Percentiles rank a stretch among this genome's conserved stretches.
phyloP scores from a whole-genome alignment of 208 protist genomes.

The Trypanosoma theileri region DNA sequence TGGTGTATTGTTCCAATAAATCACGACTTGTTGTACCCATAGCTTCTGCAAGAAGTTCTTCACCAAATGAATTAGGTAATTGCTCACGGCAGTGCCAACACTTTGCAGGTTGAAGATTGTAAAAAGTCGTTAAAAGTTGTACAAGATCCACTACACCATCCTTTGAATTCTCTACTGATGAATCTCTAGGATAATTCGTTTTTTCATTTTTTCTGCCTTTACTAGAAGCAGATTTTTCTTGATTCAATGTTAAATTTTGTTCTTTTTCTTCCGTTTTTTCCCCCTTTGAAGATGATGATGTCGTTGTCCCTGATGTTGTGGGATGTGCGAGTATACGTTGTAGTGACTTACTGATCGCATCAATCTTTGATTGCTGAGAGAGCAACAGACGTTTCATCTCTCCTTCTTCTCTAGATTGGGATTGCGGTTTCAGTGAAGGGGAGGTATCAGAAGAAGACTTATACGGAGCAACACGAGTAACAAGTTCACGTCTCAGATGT shows the following conservation, averaged over 20 bases:
- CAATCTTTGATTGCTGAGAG: constrained; percentile 11
- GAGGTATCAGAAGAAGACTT: neutral
- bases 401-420: neutral
- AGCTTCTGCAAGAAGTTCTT: constrained; percentile 26
- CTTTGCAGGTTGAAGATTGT: constrained; percentile 15
- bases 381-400: constrained; percentile 8
- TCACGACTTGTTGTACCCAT: constrained; percentile 22
- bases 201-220: neutral
- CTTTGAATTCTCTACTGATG: neutral
- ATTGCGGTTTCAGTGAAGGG: neutral
- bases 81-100: constrained; percentile 15
- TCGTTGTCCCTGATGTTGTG: neutral
- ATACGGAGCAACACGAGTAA: neutral
- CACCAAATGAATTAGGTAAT: constrained; percentile 18
- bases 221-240: neutral
- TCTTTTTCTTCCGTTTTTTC: neutral
- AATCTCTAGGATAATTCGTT: neutral
- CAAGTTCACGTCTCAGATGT: neutral
- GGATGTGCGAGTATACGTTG: neutral
- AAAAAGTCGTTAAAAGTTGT: constrained; percentile 29
- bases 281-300: no score
- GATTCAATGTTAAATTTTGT: neutral
- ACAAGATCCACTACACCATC: constrained; percentile 20
- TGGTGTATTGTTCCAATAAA: constrained; percentile 21
- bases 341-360: constrained; percentile 3